Base-by-base conservation (phyloP, 2,329 filamentous ascomycete genomes). In the Exophiala sideris region DNA sequence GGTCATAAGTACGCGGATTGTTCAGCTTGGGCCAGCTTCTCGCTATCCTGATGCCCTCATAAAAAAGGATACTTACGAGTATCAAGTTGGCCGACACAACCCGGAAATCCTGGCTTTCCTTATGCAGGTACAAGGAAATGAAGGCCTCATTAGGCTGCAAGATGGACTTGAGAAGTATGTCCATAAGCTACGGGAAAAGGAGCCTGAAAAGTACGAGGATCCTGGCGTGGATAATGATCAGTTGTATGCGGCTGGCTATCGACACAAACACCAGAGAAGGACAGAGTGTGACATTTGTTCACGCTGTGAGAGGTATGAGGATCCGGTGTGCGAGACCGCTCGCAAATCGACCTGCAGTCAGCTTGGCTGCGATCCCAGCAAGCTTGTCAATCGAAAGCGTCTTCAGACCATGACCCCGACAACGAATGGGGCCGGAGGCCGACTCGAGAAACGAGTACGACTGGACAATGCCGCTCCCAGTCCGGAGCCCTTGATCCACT, bases 211-310 rank as follows among this genome's bases (percentile, higher is more conserved):
- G 3, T 67, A 9, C 6, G 29, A 34, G 10, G 11, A 66, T 42
- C 71, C 69, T 10, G 66, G 65, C 1, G 34, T 48, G 4, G 52
- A 50, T 1, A 36, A 67, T 14, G 66, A 72, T 48, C 61, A 50
- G 6, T 63, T 70, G 1, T 71, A 65, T 45, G 16, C 49, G 8
- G 34, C 65, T 6, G 35, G 39, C 11, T 72, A 71, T 46, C 58
- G 50, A 2, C 71, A 73, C 53, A 63, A 59, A 9, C 70, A 72
- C 40, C 64, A 18, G 16, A 18, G 62, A 9, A n/a, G 34, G 4
- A 39, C 52, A 20, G 33, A 16, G 24, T 62, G 57, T 35, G 24
- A 16, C 4, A 39, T n/a, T 4, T 56, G 52, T 41, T 21, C 11
- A 11, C 9, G 10, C 3, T 56, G 48, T 35, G 12, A 29, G 4